Evolutionary conservation across 1,139 yeast genomes (phyloP), one percentile per base, ranked within the genome.

Genomic region (Taiozyma onychis): DNA sequence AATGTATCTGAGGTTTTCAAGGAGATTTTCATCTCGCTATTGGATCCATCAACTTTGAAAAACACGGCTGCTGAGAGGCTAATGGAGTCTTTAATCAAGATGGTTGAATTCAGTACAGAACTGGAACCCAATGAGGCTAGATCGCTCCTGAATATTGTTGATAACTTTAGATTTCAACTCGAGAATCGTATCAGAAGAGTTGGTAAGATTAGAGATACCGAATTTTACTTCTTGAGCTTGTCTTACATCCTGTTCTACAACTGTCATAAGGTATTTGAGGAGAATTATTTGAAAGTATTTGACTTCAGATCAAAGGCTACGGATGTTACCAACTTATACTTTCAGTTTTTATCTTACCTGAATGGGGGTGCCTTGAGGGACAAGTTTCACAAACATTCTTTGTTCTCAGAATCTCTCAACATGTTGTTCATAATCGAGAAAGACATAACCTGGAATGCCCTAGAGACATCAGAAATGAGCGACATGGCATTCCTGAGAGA

Each of bases 401-500:
- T 57, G 13, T 52, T 59, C 27, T 51, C 52, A 1, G 61, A 60
- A 27, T 52, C 61, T 0, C 24, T 58, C 11, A 50, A 57, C 2
- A 49, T 57, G 53, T 42, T 59, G 9, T 57, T 57, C 27, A 8
- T 51, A 2, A 43, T 48, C 2, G 47, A 51, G 13, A 45, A 49
- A 30, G 44, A 45, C 6, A 16, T 47, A 6, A 39, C 57, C 2
- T 60, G 63, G 63, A 28, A 26, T 1, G 51, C 48, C 14, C 9
- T 57, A 14, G 41, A 48, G 6, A 16, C 42, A 4, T 48, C 55
- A 3, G 27, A 43, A 6, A 18, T 57, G 24, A 50, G 45, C 10
- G 56, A 54, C 39, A 24, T 59, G 26, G 47, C 34, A 13, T 49
- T 58, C 24, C 45, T 56, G 22, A 54, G 47, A 39, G 49, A 50